Percentiles rank a stretch among this genome's conserved stretches.
Conservation (phyloP, 148 eudicot genomes). For the Fallopia convolvulus region DNA sequence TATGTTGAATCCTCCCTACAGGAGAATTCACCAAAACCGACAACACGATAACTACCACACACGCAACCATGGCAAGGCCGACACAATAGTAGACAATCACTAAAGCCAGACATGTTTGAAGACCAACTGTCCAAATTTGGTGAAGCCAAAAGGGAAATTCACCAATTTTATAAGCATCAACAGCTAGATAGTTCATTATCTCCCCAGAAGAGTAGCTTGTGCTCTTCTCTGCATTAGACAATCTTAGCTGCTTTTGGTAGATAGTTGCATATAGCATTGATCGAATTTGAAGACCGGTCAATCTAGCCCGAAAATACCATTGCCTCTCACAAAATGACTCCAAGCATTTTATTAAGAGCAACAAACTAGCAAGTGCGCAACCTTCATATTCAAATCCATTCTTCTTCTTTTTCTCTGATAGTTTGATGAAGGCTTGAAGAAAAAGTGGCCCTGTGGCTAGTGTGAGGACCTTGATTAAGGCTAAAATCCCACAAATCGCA, state of each 20-base stretch:
- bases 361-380: constrained; percentile 21
- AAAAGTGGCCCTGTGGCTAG: constrained; percentile 45
- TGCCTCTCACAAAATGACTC: constrained; percentile 56
- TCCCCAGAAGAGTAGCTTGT: constrained; percentile 28
- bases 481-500: constrained; percentile 37
- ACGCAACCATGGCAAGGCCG: not conserved
- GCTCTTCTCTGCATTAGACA: constrained; percentile 31
- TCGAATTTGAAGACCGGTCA: constrained; percentile 46
- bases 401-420: constrained; percentile 13
- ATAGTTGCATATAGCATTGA: constrained; percentile 44
- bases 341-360: constrained; percentile 32
- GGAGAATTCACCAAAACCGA: constrained; percentile 47
- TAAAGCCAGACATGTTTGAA: constrained; percentile 39
- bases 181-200: constrained; percentile 43
- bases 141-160: constrained; percentile 59
- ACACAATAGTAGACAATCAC: constrained; percentile 19
- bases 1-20: constrained; percentile 41
- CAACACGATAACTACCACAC: constrained; percentile 26
- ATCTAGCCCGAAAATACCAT: constrained; percentile 36
- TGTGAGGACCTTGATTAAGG: constrained; percentile 40
- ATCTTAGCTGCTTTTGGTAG: constrained; percentile 45
- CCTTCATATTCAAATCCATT: constrained; percentile 28
- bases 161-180: constrained; percentile 51
- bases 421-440: constrained; percentile 38
- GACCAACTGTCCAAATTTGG: constrained; percentile 42